Base-by-base conservation (phyloP, 179 eudicot species). In the Corrigiola litoralis region DNA sequence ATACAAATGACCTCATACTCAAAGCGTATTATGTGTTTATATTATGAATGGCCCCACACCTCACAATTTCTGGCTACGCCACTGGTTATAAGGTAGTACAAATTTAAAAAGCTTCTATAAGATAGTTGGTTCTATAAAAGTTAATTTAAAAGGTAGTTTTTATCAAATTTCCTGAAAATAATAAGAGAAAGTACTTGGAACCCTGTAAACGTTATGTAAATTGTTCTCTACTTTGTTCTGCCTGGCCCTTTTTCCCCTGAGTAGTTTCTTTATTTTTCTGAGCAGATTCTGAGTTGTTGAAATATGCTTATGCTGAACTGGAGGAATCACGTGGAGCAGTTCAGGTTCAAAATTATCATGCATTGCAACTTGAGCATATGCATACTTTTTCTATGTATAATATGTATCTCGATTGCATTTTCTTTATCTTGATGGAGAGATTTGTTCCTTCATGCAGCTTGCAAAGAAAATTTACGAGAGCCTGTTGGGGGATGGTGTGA, bases 241-340 rank as follows among this genome's bases (percentile, higher is more conserved):
- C 18, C 10, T 27, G 28, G 53, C 20, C 24, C 29, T 42, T 44
- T 27, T 0, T 47, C 56, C 51, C 7, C 33, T 52, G 33, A 58
- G 6, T 46, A 16, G 18, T 67, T 36, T 57, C 25, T 2, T 60
- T 68, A 16, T 27, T 38, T 48, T 64, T 61, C 23, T 36, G 21
- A 32, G 63, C 79, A 95, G 99, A 92, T 75, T 95, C 96, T 5
- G 92, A 81, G 41, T 75, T 88, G 86, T 81, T 95, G 47, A 88
- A 78, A 74, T 95, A 88, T 79, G 99, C 99, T 56, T 92, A 79
- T 80, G 97, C 90, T 57, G 99, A 95, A 81, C 80, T 95, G 63
- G 99, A 95, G 79, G 99, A 95, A 79, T 87, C 99, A 31, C 96
- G 88, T 74, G 99, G 99, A 75, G 90, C 96, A 37, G 76, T 85